These are phyloP conservation scores for Bothia castanella DNA, from an alignment of 1,284 basidiomycete species.

Conservation along the genomic window DNA sequence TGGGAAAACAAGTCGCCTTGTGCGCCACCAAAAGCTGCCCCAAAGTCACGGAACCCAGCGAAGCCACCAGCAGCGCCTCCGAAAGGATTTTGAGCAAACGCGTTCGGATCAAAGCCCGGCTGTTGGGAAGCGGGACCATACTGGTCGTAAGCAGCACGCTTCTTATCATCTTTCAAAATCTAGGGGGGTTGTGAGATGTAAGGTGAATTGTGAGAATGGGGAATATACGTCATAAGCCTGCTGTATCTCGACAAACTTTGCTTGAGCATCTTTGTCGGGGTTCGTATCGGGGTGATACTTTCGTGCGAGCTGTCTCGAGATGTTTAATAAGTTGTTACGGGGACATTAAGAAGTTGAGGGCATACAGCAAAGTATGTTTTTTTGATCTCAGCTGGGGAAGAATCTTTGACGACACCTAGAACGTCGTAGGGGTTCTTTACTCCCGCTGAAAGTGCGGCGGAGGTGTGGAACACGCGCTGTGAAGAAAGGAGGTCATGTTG, in stretches of 20 bases:
- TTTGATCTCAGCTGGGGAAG: conserved; percentile 88
- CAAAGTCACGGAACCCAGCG: conserved; percentile 66
- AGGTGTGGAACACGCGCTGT: conserved; percentile 76
- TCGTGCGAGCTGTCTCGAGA: conserved; percentile 74
- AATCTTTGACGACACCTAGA: conserved; percentile 85
- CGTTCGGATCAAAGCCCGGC: conserved; percentile 89
- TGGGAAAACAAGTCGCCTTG: conserved; percentile 81
- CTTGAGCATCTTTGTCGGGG: conserved; percentile 86
- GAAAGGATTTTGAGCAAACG: conserved; percentile 49
- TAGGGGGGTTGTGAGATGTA: conserved; percentile 35
- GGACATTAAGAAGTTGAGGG: conserved; percentile 10
- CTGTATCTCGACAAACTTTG: conserved; percentile 96
- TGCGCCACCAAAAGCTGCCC: conserved; percentile 60
- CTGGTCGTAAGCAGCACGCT: conserved; percentile 89
- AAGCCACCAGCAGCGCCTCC: conserved; percentile 60
- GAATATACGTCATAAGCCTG: conserved; percentile 88
- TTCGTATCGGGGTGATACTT: conserved; percentile 99
- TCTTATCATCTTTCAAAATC: conserved; percentile 92
- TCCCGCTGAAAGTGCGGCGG: conserved; percentile 47
- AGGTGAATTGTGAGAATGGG: conserved; percentile 16
- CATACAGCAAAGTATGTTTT: conserved; percentile 92
- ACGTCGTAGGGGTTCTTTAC: conserved; percentile 91
- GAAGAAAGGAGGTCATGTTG: conserved; percentile 15
- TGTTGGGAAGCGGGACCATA: conserved; percentile 94
- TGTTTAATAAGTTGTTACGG: conserved; percentile 11